These are phyloP conservation scores for Sparassis latifolia DNA, from an alignment of 1,284 basidiomycete species.

Conservation along the genomic window DNA sequence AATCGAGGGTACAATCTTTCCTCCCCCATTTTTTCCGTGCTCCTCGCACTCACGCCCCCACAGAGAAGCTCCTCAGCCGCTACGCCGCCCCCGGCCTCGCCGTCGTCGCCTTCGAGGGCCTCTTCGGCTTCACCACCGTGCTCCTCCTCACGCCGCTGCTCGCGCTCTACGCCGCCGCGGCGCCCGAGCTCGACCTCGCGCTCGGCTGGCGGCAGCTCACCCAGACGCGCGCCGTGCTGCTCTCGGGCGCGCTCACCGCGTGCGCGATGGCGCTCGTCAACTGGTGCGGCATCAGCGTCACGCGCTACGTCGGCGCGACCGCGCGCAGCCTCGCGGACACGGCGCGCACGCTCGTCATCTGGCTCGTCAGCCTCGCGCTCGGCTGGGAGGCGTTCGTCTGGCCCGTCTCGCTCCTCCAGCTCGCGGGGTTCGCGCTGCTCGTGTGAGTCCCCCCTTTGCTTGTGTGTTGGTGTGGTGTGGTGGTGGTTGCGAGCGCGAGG, in stretches of 20 bases:
- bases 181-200: constrained; percentile 72
- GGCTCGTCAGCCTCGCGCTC: constrained; percentile 78
- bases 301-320: constrained; percentile 84
- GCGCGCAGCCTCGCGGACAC: constrained; percentile 91
- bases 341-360: constrained; percentile 91
- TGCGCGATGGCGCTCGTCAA: constrained; percentile 81
- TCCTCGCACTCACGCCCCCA: background rate
- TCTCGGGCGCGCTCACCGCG: constrained; percentile 75
- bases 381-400: constrained; percentile 91
- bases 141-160: constrained; percentile 65
- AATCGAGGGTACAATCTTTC: constrained; percentile 69
- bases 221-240: constrained; percentile 70
- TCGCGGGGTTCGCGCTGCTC: constrained; percentile 84
- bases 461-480: too few relatives aligned
- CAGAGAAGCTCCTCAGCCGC: constrained; percentile 83
- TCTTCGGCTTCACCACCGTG: constrained; percentile 83
- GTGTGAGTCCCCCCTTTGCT: constrained; percentile 54
- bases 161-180: constrained; percentile 56
- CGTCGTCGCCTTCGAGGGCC: constrained; percentile 91
- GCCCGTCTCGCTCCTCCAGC: constrained; percentile 82
- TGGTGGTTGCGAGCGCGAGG: too few relatives aligned
- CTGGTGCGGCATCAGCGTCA: constrained; percentile 91
- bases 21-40: background rate
- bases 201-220: constrained; percentile 90
- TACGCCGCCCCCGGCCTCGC: constrained; percentile 89